Evolutionary conservation across 2,329 filamentous ascomycete species (phyloP).

Genomic region (Cladophialophora immunda): DNA sequence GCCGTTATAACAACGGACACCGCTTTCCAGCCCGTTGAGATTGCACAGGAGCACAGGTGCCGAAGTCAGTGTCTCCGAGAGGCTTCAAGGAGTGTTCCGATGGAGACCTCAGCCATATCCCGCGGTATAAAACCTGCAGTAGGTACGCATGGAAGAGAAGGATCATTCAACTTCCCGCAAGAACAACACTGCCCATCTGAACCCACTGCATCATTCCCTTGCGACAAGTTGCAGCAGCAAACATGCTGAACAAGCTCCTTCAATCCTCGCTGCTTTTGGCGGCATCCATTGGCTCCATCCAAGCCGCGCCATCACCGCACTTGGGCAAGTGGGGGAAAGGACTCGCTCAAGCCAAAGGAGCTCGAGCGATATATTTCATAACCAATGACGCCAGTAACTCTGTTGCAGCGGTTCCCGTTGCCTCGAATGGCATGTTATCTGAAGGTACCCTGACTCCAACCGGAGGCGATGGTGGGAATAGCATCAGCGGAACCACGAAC

Average conservation of each 20-base stretch:
- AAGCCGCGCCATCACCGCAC: neutral
- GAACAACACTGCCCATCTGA: neutral
- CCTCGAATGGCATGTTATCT: constrained; percentile 57
- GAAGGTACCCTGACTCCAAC: constrained; percentile 55
- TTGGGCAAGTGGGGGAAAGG: neutral
- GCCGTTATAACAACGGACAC: neutral
- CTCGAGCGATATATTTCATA: constrained; percentile 63
- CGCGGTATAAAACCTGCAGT: neutral
- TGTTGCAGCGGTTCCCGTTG: constrained; percentile 61
- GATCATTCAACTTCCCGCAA: neutral
- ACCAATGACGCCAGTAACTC: constrained; percentile 62
- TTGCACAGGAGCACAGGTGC: constrained; percentile 1
- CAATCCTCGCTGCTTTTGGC: neutral
- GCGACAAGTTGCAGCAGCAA: neutral
- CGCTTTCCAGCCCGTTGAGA: neutral
- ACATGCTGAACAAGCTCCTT: neutral
- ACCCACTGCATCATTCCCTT: neutral
- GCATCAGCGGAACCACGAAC: constrained; percentile 50
- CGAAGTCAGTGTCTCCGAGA: neutral
- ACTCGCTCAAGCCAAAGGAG: neutral
- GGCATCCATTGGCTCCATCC: neutral
- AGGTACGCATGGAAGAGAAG: neutral
- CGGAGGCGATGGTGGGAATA: constrained; percentile 57
- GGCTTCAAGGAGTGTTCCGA: constrained; percentile 35
- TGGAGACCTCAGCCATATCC: neutral